These are phyloP conservation scores for Microthlaspi erraticum DNA, from an alignment of 345 rosid species.

Conservation along the genomic window DNA sequence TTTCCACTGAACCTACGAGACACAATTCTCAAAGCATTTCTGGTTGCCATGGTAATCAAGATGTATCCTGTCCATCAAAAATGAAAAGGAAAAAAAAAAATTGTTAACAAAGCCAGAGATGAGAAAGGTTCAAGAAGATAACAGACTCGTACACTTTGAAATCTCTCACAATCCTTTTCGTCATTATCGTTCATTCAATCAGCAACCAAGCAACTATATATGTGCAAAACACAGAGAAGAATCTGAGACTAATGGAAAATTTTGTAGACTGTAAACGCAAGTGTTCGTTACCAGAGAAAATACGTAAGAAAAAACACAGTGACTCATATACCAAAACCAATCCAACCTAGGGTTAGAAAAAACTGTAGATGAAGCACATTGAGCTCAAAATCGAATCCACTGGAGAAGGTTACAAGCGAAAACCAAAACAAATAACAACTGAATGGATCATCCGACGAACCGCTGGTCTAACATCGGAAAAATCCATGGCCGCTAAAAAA, in stretches of 20 bases:
- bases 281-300: neutral
- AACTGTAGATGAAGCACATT: neutral
- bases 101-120: no score
- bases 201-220: constrained; percentile 1
- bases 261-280: neutral
- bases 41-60: constrained; percentile 59
- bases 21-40: constrained; percentile 54
- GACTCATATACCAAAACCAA: neutral
- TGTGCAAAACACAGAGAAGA: neutral
- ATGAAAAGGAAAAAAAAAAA: neutral
- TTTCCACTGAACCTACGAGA: constrained; percentile 78
- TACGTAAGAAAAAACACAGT: neutral
- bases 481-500: neutral
- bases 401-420: neutral
- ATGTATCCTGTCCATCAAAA: constrained; percentile 32
- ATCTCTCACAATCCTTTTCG: constrained; percentile 24
- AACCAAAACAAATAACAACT: neutral
- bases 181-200: constrained; percentile 16
- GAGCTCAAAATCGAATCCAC: constrained; percentile 15
- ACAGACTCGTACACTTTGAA: no score
- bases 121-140: no score
- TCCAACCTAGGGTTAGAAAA: neutral
- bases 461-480: neutral
- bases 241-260: neutral
- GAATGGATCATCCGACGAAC: constrained; percentile 9